A percentile compares a stretch with the other conserved stretches of the same genome.
Conservation (phyloP, 768 basidiomycete genomes). For the Pleurotus cornucopiae region DNA sequence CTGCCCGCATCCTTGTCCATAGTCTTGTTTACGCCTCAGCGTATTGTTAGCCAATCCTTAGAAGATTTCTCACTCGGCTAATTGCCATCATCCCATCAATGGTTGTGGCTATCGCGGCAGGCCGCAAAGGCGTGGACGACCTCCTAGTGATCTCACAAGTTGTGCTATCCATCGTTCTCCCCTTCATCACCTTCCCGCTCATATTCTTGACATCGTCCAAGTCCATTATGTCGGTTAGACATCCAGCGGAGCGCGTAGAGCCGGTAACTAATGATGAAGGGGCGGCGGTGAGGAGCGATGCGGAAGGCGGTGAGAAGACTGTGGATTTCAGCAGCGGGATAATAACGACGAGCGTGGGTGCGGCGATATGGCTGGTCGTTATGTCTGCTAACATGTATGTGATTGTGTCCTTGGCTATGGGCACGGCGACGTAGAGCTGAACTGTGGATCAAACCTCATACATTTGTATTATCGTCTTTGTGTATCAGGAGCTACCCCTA, state of each 20-base stretch:
- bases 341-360: slow-evolving; percentile 46
- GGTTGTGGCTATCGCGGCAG: slow-evolving; percentile 70
- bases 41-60: slow-evolving; percentile 53
- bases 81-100: slow-evolving; percentile 82
- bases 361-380: slow-evolving; percentile 60
- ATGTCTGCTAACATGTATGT: slow-evolving; percentile 75
- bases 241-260: slow-evolving; percentile 13
- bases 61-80: slow-evolving; percentile 79
- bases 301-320: slow-evolving; percentile 24
- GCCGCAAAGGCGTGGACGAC: slow-evolving; percentile 63
- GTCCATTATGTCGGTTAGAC: slow-evolving; percentile 67
- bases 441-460: too few relatives aligned
- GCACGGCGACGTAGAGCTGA: slow-evolving; percentile 11
- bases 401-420: slow-evolving; percentile 53
- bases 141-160: slow-evolving; percentile 89
- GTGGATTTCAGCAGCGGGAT: slow-evolving; percentile 65
- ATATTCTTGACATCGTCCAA: slow-evolving; percentile 72
- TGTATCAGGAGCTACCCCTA: too few relatives aligned
- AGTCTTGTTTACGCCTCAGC: slow-evolving; percentile 23
- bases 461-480: too few relatives aligned
- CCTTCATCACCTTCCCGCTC: slow-evolving; percentile 81
- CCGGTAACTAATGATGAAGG: not conserved
- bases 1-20: not conserved
- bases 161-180: slow-evolving; percentile 75
- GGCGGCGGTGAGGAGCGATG: not conserved